These are phyloP conservation scores for Cryoendolithus antarcticus DNA, from an alignment of 2,329 filamentous ascomycete genomes.

Conservation along the genomic window DNA sequence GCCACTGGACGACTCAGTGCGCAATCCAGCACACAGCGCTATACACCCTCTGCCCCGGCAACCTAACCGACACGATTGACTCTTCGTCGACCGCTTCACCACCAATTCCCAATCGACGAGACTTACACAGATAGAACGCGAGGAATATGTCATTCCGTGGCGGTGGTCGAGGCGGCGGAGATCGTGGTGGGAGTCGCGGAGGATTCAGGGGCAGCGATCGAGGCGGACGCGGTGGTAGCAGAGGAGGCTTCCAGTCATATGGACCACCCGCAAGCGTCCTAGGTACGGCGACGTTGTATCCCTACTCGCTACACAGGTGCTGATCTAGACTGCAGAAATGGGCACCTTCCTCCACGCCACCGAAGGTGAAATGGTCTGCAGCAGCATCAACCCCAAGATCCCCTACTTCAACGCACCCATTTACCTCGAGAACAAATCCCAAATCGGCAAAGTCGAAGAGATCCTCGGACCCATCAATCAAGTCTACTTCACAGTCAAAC, in stretches of 20 bases:
- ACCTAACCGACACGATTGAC: too few relatives aligned
- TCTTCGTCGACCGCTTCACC: too few relatives aligned
- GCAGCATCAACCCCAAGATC: slow-evolving; percentile 87
- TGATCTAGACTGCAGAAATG: slow-evolving; percentile 49
- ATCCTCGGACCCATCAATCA: slow-evolving; percentile 95
- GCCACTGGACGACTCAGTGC: too few relatives aligned
- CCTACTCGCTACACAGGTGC: too few relatives aligned
- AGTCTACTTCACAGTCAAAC: slow-evolving; percentile 97
- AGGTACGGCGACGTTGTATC: slow-evolving; percentile 17
- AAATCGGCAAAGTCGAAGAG: slow-evolving; percentile 90
- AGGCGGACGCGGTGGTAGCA: slow-evolving; percentile 12
- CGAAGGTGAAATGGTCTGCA: slow-evolving; percentile 97
- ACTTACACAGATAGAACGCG: too few relatives aligned
- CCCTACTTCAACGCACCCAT: slow-evolving; percentile 99
- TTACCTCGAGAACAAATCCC: slow-evolving; percentile 94
- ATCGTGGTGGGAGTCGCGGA: slow-evolving; percentile 10
- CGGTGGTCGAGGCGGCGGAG: slow-evolving; percentile 11
- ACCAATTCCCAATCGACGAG: too few relatives aligned
- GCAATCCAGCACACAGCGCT: too few relatives aligned
- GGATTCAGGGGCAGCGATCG: too few relatives aligned
- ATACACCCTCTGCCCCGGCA: too few relatives aligned
- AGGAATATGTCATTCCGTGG: slow-evolving; percentile 13
- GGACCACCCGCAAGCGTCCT: slow-evolving; percentile 33
- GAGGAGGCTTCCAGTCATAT: slow-evolving; percentile 27
- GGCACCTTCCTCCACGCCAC: slow-evolving; percentile 86